Evolutionary conservation across 148 eudicot species (phyloP), one percentile per base, ranked within the genome.

Genomic region (Oxyria digyna): DNA sequence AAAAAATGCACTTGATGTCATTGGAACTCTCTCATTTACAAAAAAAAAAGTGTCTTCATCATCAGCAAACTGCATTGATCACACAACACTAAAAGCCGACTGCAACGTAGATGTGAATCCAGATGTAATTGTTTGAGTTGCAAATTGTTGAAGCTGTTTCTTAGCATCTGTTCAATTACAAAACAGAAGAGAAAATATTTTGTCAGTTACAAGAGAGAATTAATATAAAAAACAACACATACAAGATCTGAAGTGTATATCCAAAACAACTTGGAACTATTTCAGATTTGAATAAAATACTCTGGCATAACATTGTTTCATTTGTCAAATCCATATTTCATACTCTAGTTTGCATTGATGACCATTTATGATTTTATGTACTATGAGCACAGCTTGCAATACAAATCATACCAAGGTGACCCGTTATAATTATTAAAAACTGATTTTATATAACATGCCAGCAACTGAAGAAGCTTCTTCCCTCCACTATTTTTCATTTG

Each of bases 131-230:
- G 96, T 89, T 84, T 90, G 95, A 23, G 98, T 78, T 70, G 98
- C 98, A 80, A 89, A 93, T 72, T 85, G 87, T 74, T 93, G 98
- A 69, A 93, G 72, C 85, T 93, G 98, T 82, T 93, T 93, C 87
- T 89, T 93, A 50, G 98, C 98, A 90, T 94, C 98, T 94, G 92
- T 67, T 41, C 2, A 13, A 43, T 1, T 13, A 55, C n/a, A 46
- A 65, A 77, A 70, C 9, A 52, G 48, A 8, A 65, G 24, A 67
- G 38, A 11, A 50, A 24, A 50, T 4, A 24, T 2, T 7, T 10
- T 52, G 14, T 52, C 31, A 24, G 62, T 52, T 24, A 52, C 31
- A 21, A 31, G 15, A 52, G 31, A 52, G 29, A 8, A 3, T 15
- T 26, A 49, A 20, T 49, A 49, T 3, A 52, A 21, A 24, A 52